Percentiles rank a stretch among this genome's conserved stretches.
These are phyloP conservation scores for Monosporozyma solicola DNA, from an alignment of 805 yeast species.

Conservation along the genomic window DNA sequence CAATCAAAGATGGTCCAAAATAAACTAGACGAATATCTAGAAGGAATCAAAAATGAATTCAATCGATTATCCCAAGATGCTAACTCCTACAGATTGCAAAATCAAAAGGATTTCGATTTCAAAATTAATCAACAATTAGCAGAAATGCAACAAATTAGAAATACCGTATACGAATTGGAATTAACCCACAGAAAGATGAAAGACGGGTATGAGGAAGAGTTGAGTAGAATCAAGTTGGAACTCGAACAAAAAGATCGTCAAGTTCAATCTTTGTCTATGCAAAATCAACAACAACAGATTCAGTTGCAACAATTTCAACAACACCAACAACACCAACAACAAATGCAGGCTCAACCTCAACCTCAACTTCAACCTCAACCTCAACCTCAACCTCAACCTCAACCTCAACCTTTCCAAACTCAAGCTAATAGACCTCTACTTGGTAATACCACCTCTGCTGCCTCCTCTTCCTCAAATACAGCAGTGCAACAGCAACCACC, in stretches of 20 bases:
- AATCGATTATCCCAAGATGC: slow-evolving; percentile 81
- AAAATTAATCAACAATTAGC: slow-evolving; percentile 85
- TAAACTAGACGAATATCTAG: slow-evolving; percentile 68
- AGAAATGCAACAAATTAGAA: slow-evolving; percentile 88
- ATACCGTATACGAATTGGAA: slow-evolving; percentile 87
- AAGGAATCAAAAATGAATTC: slow-evolving; percentile 87
- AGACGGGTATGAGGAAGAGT: slow-evolving; percentile 92
- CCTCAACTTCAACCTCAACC: slow-evolving; percentile 9
- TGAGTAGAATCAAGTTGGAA: slow-evolving; percentile 73
- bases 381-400: slow-evolving; percentile 5
- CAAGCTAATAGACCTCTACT: slow-evolving; percentile 1
- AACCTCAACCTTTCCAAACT: slow-evolving; percentile 3
- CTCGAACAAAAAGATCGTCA: slow-evolving; percentile 72
- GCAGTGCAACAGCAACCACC: background rate
- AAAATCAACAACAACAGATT: slow-evolving; percentile 16
- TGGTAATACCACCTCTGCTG: background rate
- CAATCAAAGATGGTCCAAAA: slow-evolving; percentile 18
- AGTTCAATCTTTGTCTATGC: slow-evolving; percentile 28
- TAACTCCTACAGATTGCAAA: slow-evolving; percentile 69
- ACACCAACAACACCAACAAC: slow-evolving; percentile 15
- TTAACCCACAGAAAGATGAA: slow-evolving; percentile 89
- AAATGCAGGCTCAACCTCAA: slow-evolving; percentile 11
- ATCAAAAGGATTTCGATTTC: slow-evolving; percentile 81
- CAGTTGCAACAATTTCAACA: slow-evolving; percentile 13
- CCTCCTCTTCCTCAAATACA: background rate